Evolutionary conservation across 148 eudicot species (phyloP), one percentile per base, ranked within the genome.

Genomic region (Diospyros lotus): DNA sequence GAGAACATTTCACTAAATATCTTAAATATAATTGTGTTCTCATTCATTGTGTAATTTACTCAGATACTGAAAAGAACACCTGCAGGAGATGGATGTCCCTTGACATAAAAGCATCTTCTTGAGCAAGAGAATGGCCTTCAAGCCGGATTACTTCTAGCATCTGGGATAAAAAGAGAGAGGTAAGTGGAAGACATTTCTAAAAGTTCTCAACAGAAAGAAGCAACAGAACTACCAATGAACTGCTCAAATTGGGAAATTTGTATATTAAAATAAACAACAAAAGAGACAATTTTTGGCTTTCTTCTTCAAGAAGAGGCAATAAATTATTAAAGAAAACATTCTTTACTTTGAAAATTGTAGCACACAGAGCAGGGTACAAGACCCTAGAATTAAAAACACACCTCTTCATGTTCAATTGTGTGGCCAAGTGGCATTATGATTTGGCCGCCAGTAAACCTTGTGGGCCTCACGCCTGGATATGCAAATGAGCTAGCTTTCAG

Each of bases 361-460:
- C 65, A 52, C 1, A 72, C 17, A 72, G 45, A 12, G 69, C 5
- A 28, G 48, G 43, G 62, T 48, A 58, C 18, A 61, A 63, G 43
- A 10, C n/a, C 4, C 43, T 42, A 62, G 9, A 8, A 65, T 10
- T 53, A 17, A 61, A 53, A 48, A 42, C 79, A 68, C 77, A 92
- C 98, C 86, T 94, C 98, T 85, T 94, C 97, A 67, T 94, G 90
- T 77, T 94, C 98, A 50, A 94, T 87, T 65, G 98, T 92, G 74
- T 90, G 97, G 46, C 96, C 98, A 43, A 94, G 89, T 52, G 98
- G 98, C 92, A 94, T 90, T 73, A 94, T 92, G 59, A 90, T 80
- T 78, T 94, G 98, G 81, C 88, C 86, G 38, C 98, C 96, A 42
- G 93, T 89, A 82, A 94, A 94, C 70, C 93, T 82, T 4, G 93